Conservation (phyloP, 2,329 filamentous ascomycete species). For the Coniochaeta ligniaria region DNA sequence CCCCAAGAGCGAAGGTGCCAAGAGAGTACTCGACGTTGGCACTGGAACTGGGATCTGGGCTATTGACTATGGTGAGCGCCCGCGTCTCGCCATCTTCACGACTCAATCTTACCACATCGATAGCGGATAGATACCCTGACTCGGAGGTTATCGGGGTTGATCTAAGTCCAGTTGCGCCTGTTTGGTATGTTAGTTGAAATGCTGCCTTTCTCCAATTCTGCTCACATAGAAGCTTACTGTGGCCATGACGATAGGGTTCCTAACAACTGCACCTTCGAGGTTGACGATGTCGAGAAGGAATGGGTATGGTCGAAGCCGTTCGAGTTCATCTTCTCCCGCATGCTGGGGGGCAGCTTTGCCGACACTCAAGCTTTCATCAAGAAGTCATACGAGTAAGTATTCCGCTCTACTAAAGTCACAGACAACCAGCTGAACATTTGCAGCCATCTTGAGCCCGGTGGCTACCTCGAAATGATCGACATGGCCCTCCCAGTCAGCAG, state of each 20-base stretch:
- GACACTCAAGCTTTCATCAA: conserved; percentile 7
- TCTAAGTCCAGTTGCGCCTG: conserved; percentile 4
- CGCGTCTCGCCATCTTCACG: background rate
- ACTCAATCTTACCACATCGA: background rate
- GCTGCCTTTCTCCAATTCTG: background rate
- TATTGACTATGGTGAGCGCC: conserved; percentile 8
- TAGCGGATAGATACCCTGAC: conserved; percentile 9
- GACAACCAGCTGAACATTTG: background rate
- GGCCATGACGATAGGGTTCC: conserved; percentile 3
- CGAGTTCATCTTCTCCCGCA: conserved; percentile 11
- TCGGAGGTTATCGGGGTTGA: conserved; percentile 11
- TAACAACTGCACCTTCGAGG: conserved; percentile 11
- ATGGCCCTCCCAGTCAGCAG: conserved; percentile 7
- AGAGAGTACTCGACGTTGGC: conserved; percentile 12
- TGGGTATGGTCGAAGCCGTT: conserved; percentile 11
- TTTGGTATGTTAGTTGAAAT: background rate
- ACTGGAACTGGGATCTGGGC: conserved; percentile 14
- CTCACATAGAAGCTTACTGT: background rate
- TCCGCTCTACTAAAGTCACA: background rate
- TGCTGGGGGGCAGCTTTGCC: conserved; percentile 8
- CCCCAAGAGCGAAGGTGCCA: conserved; percentile 9
- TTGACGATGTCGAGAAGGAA: conserved; percentile 13
- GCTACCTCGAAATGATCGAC: conserved; percentile 12
- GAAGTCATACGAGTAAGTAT: conserved; percentile 6
- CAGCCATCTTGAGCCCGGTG: conserved; percentile 10